Percentiles rank a stretch among this genome's conserved stretches.
phyloP scores from a whole-genome alignment of 257 asterid genomes.

The Scutellaria minor region DNA sequence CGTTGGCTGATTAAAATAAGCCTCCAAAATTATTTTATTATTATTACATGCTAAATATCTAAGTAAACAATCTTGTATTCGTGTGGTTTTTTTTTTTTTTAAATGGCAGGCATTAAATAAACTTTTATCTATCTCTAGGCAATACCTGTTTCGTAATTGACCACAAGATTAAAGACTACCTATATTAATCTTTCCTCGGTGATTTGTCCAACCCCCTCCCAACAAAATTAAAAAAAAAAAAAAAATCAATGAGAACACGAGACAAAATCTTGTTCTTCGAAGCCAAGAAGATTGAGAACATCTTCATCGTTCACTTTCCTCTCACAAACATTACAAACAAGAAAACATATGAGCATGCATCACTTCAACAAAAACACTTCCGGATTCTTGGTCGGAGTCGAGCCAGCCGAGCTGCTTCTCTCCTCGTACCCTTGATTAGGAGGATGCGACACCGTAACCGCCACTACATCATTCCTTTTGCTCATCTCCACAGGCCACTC shows the following conservation, averaged over 20 bases:
- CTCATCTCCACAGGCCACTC: constrained; percentile 55
- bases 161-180: no score
- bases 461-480: constrained; percentile 52
- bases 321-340: no score
- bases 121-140: background rate
- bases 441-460: constrained; percentile 61
- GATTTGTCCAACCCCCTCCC: no score
- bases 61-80: background rate
- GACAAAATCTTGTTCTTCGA: no score
- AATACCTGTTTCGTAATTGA: background rate
- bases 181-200: no score
- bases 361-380: constrained; percentile 22
- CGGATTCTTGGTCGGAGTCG: background rate
- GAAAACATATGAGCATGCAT: no score
- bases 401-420: constrained; percentile 24
- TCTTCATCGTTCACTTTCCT: no score
- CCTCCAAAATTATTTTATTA: background rate
- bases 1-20: background rate
- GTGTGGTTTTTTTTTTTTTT: background rate
- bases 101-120: background rate
- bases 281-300: no score
- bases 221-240: no score
- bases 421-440: constrained; percentile 43
- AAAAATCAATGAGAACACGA: no score
- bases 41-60: background rate